phyloP scores from a whole-genome alignment of 495 filamentous ascomycete genomes.

The Aspergillus incahuasiensis region DNA sequence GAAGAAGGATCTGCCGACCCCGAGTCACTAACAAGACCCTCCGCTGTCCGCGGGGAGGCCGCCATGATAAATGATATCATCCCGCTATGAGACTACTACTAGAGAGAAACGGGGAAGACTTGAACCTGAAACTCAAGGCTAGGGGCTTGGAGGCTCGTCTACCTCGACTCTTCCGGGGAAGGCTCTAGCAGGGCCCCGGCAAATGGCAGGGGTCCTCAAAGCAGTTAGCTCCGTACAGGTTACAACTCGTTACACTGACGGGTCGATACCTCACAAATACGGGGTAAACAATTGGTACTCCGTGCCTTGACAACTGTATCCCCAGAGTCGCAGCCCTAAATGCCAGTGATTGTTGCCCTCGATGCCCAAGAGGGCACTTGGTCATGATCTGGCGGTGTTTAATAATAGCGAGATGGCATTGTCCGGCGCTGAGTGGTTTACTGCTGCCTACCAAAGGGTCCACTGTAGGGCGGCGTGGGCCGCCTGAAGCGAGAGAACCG shows the following conservation, averaged over 20 bases:
- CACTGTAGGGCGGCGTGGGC: constrained; percentile 6
- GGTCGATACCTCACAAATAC: background rate
- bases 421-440: constrained; percentile 2
- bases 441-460: background rate
- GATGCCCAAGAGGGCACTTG: constrained; percentile 1
- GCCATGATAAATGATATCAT: constrained; percentile 8
- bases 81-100: background rate
- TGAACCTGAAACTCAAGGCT: background rate
- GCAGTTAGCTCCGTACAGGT: background rate
- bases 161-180: constrained; percentile 8
- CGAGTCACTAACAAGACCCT: background rate
- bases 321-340: background rate
- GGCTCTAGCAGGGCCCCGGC: background rate
- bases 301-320: background rate
- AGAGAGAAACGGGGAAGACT: background rate
- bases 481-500: background rate
- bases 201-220: background rate
- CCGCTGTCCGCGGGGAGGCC: background rate
- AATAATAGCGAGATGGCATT: constrained; percentile 1
- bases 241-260: background rate
- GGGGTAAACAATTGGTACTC: background rate
- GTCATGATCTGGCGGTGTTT: background rate
- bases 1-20: background rate
- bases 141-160: constrained; percentile 4
- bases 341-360: background rate